These are phyloP conservation scores for Cokeromyces recurvatus DNA, from an alignment of 371 early-diverging fungal species.

Conservation along the genomic window DNA sequence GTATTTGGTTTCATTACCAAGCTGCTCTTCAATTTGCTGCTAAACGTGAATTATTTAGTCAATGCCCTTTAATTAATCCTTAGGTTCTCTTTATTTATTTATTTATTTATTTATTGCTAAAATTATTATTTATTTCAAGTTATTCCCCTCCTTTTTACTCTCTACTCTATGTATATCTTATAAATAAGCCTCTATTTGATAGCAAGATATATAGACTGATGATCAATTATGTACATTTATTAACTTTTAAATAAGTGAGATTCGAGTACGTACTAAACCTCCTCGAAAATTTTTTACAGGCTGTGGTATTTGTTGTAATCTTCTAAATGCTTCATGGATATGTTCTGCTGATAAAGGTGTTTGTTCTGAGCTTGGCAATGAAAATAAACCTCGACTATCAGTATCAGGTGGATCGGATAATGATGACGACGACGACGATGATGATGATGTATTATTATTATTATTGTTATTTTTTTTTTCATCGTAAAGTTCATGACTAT, in stretches of 20 bases:
- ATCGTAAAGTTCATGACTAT: neutral
- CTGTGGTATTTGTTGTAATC: constrained; percentile 68
- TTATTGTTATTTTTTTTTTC: constrained; percentile 6
- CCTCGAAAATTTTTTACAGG: constrained; percentile 76
- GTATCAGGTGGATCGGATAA: constrained; percentile 10
- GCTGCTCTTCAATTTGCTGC: constrained; percentile 51
- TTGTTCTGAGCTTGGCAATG: constrained; percentile 71
- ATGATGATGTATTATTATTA: constrained; percentile 12
- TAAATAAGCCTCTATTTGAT: no score
- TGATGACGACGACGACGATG: neutral
- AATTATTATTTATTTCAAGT: neutral
- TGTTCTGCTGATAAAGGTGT: constrained; percentile 81
- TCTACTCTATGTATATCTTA: no score
- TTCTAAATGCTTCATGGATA: constrained; percentile 87
- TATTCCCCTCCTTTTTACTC: neutral
- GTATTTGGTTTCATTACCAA: constrained; percentile 64
- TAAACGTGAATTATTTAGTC: constrained; percentile 30
- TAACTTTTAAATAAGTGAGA: constrained; percentile 77
- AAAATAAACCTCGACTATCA: constrained; percentile 62
- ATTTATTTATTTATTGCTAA: neutral
- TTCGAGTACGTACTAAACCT: constrained; percentile 70
- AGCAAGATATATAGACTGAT: no score
- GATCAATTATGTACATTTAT: no score
- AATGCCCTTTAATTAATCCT: constrained; percentile 17
- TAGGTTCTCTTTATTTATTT: no score